Conservation (phyloP, 306 rosid genomes). For the Cyclanthera cordifolia region DNA sequence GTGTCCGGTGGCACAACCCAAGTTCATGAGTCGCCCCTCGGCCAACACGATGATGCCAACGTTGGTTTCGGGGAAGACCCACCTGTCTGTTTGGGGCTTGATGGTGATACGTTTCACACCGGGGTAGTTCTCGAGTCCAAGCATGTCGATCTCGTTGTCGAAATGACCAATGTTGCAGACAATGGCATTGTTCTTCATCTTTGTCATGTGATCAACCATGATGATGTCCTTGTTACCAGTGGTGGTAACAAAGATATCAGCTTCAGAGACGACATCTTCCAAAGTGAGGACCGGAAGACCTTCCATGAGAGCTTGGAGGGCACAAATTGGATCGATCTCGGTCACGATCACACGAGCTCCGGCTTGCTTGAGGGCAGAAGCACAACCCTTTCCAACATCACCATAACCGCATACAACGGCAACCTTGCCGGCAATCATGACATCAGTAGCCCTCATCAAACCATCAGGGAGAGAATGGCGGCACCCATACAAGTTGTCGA, state of each 20-base stretch:
- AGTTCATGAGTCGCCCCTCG: conserved; percentile 94
- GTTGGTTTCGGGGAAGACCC: conserved; percentile 84
- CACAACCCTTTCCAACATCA: conserved; percentile 78
- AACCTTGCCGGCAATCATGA: conserved; percentile 73
- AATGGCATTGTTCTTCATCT: conserved; percentile 97
- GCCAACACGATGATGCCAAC: conserved; percentile 69
- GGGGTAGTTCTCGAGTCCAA: conserved; percentile 62
- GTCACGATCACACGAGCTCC: conserved; percentile 73
- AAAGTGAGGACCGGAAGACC: conserved; percentile 46
- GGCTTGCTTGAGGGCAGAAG: conserved; percentile 58
- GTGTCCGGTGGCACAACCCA: conserved; percentile 98
- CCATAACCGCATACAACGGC: conserved; percentile 53
- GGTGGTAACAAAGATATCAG: conserved; percentile 89
- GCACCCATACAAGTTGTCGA: conserved; percentile 71
- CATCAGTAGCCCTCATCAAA: conserved; percentile 68
- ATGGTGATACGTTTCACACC: conserved; percentile 85
- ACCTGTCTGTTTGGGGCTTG: conserved; percentile 95
- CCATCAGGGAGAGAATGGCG: conserved; percentile 80
- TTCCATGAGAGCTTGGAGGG: conserved; percentile 71
- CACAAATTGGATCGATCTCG: conserved; percentile 73
- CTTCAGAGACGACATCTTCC: conserved; percentile 41
- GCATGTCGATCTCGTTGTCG: conserved; percentile 91
- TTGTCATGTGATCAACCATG: conserved; percentile 69
- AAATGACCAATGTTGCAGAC: conserved; percentile 98
- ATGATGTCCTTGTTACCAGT: conserved; percentile 98